Base-by-base conservation (phyloP, 2,329 filamentous ascomycete genomes). In the Ophiostoma sp. region DNA sequence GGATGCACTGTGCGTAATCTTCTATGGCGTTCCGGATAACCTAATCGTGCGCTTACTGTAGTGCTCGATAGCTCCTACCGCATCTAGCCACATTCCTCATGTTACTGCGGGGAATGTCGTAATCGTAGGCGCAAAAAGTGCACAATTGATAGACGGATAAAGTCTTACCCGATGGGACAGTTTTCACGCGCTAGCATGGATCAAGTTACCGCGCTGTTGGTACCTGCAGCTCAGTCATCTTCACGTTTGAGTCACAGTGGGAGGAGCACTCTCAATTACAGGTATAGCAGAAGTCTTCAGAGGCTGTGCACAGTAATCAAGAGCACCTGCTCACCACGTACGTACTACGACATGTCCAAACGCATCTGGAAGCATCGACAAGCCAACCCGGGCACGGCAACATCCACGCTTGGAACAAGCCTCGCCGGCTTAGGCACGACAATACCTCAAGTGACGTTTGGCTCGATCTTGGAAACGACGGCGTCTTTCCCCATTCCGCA, bases 31-130 rank as follows among this genome's bases (percentile, higher is more conserved):
- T n/a, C 11, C 52, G 52, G n/a, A 57, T 62, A 27, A 62, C 57
- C 57, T 62, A 62, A 33, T 62, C 52, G 23, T 57, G 23, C 52
- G n/a, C 27, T 62, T 27, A 62, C 57, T 62, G 57, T 62, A 33
- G 57, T 27, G 57, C 27, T 48, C 44, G 6, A n/a, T 48, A 48
- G 44, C 44, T 17, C 27, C 11, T 33, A 31, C 54, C 23, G 23
- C 8, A 60, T 60, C 48, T 10, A 15, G 48, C 44, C 17, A 15
- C 52, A 57, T 57, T 57, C n/a, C 52, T 57, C 15, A 4, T 27
- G 52, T 57, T 57, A 27, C 52, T 27, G 8, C 52, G 52, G 52
- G 52, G 52, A 8, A 57, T 27, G 52, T 57, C 52, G 52, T 23
- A 57, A 57, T 57, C n/a, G 52, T n/a, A 57, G 52, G 52, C 52